Evolutionary conservation across 2,329 filamentous ascomycete genomes (phyloP).

Genomic region (Sporothrix sp.): DNA sequence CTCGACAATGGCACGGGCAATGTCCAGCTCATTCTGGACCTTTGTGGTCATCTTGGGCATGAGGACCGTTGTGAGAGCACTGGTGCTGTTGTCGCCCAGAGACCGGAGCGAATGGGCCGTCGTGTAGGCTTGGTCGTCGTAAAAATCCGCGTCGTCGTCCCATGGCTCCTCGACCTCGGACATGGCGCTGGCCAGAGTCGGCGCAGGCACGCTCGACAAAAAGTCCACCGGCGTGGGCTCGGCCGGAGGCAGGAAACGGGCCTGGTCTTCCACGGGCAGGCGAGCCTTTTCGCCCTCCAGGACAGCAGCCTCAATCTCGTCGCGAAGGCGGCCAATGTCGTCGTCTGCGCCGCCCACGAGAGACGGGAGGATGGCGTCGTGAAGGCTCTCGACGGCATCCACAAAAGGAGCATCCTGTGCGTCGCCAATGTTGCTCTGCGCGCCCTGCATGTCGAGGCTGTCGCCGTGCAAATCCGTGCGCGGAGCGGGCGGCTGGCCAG

Average conservation of each 20-base stretch:
- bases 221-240: neutral
- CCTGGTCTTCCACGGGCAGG: neutral
- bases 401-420: conserved; percentile 33
- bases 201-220: conserved; percentile 10
- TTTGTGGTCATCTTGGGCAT: conserved; percentile 63
- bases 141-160: conserved; percentile 65
- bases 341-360: neutral
- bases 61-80: conserved; percentile 48
- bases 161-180: conserved; percentile 61
- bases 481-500: neutral
- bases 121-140: conserved; percentile 61
- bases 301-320: conserved; percentile 10
- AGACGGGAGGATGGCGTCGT: neutral
- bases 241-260: neutral
- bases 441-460: neutral
- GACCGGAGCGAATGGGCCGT: conserved; percentile 69
- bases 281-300: neutral
- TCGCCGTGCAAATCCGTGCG: neutral
- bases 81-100: conserved; percentile 53
- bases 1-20: conserved; percentile 56
- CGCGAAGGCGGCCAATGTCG: conserved; percentile 1
- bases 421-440: conserved; percentile 24
- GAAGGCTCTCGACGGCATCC: conserved; percentile 36
- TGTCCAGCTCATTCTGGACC: conserved; percentile 61
- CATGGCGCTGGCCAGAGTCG: conserved; percentile 1